A percentile compares a stretch with the other conserved stretches of the same genome.
These are phyloP conservation scores for Candida glucosophila DNA, from an alignment of 1,139 yeast genomes.

Conservation along the genomic window DNA sequence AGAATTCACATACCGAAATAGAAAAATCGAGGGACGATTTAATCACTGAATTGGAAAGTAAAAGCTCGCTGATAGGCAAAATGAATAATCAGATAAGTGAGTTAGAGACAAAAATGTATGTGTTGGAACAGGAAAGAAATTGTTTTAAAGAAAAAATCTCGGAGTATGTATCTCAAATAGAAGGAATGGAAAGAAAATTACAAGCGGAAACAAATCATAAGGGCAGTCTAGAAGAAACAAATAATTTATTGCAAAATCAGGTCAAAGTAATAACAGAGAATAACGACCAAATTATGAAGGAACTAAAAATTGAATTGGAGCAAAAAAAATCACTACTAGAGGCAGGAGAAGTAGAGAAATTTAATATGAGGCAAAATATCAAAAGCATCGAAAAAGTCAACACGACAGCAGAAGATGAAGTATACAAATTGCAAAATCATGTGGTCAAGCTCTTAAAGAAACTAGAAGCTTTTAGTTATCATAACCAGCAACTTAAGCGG, in stretches of 20 bases:
- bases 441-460: no score
- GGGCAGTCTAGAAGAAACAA: conserved; percentile 2
- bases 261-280: conserved; percentile 1
- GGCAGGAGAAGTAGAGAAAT: no score
- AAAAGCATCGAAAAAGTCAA: no score
- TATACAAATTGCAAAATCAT: no score
- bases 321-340: no score
- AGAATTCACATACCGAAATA: no score
- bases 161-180: conserved; percentile 1
- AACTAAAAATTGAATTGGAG: conserved; percentile 1
- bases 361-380: no score
- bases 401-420: no score
- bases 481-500: no score
- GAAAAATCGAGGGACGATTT: no score
- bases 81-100: not conserved
- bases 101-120: conserved; percentile 1
- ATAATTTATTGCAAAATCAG: conserved; percentile 1
- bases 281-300: conserved; percentile 1
- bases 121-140: conserved; percentile 2
- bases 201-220: conserved; percentile 2
- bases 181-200: conserved; percentile 4
- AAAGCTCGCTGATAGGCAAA: not conserved
- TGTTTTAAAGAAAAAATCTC: conserved; percentile 1
- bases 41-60: no score
- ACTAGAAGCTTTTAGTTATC: no score